Evolutionary conservation across 768 basidiomycete genomes (phyloP).

Genomic region (Sarcomyxa edulis): DNA sequence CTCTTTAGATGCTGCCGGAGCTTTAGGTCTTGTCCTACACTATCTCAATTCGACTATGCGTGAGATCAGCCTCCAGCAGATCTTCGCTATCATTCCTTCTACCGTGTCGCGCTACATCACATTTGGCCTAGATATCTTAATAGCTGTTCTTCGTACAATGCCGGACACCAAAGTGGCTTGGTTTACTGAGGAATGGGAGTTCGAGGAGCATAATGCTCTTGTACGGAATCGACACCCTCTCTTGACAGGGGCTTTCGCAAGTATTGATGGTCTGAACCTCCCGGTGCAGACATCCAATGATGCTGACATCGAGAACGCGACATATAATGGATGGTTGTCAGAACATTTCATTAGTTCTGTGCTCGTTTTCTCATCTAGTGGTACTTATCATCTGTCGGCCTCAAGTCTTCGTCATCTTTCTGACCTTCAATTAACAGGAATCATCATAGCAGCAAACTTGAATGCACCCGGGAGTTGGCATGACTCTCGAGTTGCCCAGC

Average conservation of each 20-base stretch:
- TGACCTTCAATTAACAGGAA: background rate
- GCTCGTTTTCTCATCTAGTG: slow-evolving; percentile 20
- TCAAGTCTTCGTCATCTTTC: background rate
- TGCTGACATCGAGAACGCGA: slow-evolving; percentile 33
- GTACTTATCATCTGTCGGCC: too few species aligned
- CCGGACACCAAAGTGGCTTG: slow-evolving; percentile 22
- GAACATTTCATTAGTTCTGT: slow-evolving; percentile 30
- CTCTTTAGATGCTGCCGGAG: slow-evolving; percentile 33
- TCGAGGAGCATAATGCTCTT: slow-evolving; percentile 15
- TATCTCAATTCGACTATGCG: slow-evolving; percentile 35
- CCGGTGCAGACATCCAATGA: slow-evolving; percentile 26
- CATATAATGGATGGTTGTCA: slow-evolving; percentile 35
- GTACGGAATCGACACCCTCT: slow-evolving; percentile 24
- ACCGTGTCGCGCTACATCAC: slow-evolving; percentile 27
- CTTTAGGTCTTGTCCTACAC: slow-evolving; percentile 33
- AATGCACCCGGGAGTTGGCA: slow-evolving; percentile 39
- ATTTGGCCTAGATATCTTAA: slow-evolving; percentile 25
- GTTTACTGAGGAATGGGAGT: slow-evolving; percentile 18
- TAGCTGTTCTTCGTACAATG: slow-evolving; percentile 18
- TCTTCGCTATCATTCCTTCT: slow-evolving; percentile 36
- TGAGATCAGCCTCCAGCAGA: slow-evolving; percentile 33
- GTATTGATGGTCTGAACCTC: slow-evolving; percentile 32
- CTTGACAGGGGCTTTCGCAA: slow-evolving; percentile 30
- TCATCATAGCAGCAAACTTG: slow-evolving; percentile 19
- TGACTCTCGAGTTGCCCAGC: slow-evolving; percentile 32